Percentiles rank a stretch among this genome's conserved stretches.
Conservation (phyloP, 139 green algal genomes). For the Volvox africanus region DNA sequence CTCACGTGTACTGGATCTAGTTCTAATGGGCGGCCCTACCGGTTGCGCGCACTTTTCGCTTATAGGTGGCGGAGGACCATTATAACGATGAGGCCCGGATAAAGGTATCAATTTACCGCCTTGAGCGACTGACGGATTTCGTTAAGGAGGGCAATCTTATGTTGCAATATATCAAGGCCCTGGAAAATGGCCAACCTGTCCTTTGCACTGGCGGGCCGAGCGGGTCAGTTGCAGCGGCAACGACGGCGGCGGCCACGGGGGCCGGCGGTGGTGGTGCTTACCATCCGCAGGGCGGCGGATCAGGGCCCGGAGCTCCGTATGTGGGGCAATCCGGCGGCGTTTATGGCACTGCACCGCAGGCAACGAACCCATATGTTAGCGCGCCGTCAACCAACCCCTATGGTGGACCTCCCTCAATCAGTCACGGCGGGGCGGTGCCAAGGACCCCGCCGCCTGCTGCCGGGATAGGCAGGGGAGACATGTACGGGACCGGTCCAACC, state of each 20-base stretch:
- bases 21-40: too few species aligned
- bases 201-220: not conserved
- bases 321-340: not conserved
- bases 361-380: slow-evolving; percentile 28
- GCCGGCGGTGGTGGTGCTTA: not conserved
- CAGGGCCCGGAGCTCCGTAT: not conserved
- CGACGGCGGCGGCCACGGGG: not conserved
- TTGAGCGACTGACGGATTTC: slow-evolving; percentile 46
- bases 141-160: slow-evolving; percentile 48
- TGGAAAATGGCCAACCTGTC: slow-evolving; percentile 23
- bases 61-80: slow-evolving; percentile 85
- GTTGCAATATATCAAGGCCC: slow-evolving; percentile 28
- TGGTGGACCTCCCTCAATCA: not conserved
- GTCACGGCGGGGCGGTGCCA: not conserved
- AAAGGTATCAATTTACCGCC: slow-evolving; percentile 67
- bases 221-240: not conserved
- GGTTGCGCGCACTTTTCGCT: not conserved
- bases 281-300: not conserved
- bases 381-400: slow-evolving; percentile 35
- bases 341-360: slow-evolving; percentile 10
- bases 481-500: not conserved
- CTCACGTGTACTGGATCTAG: too few species aligned
- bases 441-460: not conserved
- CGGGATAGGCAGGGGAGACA: not conserved
- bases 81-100: slow-evolving; percentile 92